Percentiles rank a stretch among this genome's conserved stretches.
These are phyloP conservation scores for Lanmaoa pseudosensibilis DNA, from an alignment of 768 basidiomycete species.

Conservation along the genomic window DNA sequence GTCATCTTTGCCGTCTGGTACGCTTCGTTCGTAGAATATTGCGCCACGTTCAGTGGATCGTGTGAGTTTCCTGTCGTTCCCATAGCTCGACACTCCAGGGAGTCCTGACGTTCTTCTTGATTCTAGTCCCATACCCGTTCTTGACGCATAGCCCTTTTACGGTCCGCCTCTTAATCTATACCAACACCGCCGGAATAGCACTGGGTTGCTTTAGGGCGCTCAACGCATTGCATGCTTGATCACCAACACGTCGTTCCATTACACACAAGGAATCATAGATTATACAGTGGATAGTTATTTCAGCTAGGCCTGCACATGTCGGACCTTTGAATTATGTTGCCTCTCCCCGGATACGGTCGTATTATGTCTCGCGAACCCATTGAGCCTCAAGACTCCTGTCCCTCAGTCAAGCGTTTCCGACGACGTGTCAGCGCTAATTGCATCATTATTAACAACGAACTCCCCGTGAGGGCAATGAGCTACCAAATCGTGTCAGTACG, in stretches of 20 bases:
- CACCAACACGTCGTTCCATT: not conserved
- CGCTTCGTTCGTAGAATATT: constrained; percentile 64
- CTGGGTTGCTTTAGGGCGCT: constrained; percentile 55
- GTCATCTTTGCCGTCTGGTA: constrained; percentile 48
- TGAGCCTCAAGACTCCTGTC: not conserved
- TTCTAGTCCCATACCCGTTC: constrained; percentile 81
- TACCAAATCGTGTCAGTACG: not conserved
- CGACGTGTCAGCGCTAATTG: constrained; percentile 9
- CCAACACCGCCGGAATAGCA: constrained; percentile 49
- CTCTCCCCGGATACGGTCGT: not conserved
- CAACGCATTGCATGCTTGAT: constrained; percentile 53
- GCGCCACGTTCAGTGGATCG: constrained; percentile 55
- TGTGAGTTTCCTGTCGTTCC: constrained; percentile 46
- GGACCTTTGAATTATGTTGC: not conserved
- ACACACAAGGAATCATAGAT: not conserved
- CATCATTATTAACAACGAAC: constrained; percentile 2
- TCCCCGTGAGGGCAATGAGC: constrained; percentile 10
- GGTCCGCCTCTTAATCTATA: constrained; percentile 61
- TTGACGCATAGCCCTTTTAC: constrained; percentile 57
- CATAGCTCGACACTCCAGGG: not conserved
- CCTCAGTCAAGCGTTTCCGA: not conserved
- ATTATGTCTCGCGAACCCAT: not conserved
- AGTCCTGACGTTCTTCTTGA: constrained; percentile 1
- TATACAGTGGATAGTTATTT: not conserved
- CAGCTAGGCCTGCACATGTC: not conserved